Percentiles rank a stretch among this genome's conserved stretches.
phyloP scores from a whole-genome alignment of 352 stramenopile species.

The Globisporangium orthogonon region DNA sequence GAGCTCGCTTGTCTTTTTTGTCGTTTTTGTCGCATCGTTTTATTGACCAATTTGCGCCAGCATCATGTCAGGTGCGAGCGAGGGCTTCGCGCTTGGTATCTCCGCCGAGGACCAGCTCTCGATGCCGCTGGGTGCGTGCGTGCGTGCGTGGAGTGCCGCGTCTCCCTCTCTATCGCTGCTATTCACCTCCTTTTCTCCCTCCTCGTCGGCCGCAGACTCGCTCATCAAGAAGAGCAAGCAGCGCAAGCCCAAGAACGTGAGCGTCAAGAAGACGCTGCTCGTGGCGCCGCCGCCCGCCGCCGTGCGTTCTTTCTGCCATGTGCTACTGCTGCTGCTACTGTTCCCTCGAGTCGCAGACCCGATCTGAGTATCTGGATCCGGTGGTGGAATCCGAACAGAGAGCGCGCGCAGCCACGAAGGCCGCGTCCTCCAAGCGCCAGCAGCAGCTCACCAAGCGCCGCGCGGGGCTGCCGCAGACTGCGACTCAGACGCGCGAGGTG shows the following conservation, averaged over 20 bases:
- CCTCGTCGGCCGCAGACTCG: background rate
- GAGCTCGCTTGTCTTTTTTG: no score
- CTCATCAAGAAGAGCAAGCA: slow-evolving; percentile 2
- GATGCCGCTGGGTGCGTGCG: slow-evolving; percentile 35
- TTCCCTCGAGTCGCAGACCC: no score
- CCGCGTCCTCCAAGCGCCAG: slow-evolving; percentile 55
- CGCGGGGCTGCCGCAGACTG: slow-evolving; percentile 34
- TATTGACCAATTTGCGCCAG: background rate
- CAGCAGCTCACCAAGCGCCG: slow-evolving; percentile 69
- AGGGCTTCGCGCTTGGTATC: slow-evolving; percentile 36
- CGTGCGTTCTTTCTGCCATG: background rate
- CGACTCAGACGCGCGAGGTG: slow-evolving; percentile 19
- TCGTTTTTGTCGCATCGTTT: no score
- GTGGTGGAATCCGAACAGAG: slow-evolving; percentile 10
- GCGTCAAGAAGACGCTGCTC: background rate
- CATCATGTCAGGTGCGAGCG: background rate
- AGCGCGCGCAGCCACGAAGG: slow-evolving; percentile 34
- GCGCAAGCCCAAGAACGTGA: background rate
- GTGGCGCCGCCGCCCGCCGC: background rate
- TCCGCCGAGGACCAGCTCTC: slow-evolving; percentile 51
- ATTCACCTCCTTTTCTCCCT: background rate
- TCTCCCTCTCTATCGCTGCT: background rate
- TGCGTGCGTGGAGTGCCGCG: background rate
- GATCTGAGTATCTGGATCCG: no score
- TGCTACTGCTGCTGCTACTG: no score